phyloP scores from a whole-genome alignment of 352 stramenopile species.

The Halophytophthora polymorphica region DNA sequence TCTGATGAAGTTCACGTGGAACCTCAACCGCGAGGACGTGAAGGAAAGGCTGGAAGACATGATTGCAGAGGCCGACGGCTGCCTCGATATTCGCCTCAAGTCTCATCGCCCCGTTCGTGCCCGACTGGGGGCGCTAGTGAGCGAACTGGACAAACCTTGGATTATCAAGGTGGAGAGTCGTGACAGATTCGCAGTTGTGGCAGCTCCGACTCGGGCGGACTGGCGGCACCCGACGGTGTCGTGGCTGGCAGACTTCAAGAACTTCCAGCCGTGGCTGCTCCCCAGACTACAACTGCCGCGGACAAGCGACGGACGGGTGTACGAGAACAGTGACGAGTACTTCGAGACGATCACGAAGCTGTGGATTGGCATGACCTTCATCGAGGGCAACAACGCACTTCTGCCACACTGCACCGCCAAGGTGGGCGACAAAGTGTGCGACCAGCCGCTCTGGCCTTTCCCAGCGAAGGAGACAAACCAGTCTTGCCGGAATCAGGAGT shows the following conservation, averaged over 20 bases:
- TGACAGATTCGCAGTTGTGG: conserved; percentile 3
- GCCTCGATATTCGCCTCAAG: conserved; percentile 37
- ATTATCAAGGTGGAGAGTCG: conserved; percentile 39
- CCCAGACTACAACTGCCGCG: conserved; percentile 65
- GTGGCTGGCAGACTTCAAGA: conserved; percentile 65
- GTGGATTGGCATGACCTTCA: conserved; percentile 87
- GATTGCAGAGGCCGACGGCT: conserved; percentile 42
- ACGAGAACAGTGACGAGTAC: conserved; percentile 74
- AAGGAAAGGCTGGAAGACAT: conserved; percentile 53
- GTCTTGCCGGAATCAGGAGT: conserved; percentile 54
- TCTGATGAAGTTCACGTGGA: conserved; percentile 76
- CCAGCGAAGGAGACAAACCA: conserved; percentile 11
- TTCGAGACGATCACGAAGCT: conserved; percentile 70
- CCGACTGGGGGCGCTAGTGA: conserved; percentile 46
- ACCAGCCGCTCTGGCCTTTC: conserved; percentile 67
- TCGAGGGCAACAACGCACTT: conserved; percentile 81
- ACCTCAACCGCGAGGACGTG: conserved; percentile 50
- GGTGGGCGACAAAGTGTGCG: conserved; percentile 52
- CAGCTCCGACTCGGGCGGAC: conserved; percentile 11
- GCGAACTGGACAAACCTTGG: conserved; percentile 73
- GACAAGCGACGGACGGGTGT: conserved; percentile 43
- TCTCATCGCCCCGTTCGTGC: conserved; percentile 49
- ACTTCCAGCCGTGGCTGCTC: conserved; percentile 68
- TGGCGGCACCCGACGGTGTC: conserved; percentile 69
- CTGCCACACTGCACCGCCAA: conserved; percentile 67